A percentile compares a stretch with the other conserved stretches of the same genome.
phyloP scores from a whole-genome alignment of 257 asterid genomes.

The Salvia splendens region DNA sequence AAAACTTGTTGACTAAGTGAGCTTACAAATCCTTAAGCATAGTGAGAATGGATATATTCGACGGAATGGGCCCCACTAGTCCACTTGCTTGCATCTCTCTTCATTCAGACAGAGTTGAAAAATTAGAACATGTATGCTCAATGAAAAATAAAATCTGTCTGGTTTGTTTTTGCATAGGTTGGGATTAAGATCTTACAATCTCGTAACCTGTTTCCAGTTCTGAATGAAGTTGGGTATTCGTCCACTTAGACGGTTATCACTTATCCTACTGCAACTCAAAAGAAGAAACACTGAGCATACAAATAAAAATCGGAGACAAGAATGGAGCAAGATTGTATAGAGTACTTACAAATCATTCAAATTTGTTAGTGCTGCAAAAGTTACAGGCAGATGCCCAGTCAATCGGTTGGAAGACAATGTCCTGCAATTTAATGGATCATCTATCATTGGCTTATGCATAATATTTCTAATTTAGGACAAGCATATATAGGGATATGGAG shows the following conservation, averaged over 20 bases:
- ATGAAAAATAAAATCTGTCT: background rate
- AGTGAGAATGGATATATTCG: constrained; percentile 60
- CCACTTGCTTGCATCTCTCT: constrained; percentile 82
- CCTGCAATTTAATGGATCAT: constrained; percentile 50
- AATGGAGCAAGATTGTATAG: background rate
- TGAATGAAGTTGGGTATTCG: constrained; percentile 67
- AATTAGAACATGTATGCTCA: constrained; percentile 12
- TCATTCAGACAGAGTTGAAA: constrained; percentile 33
- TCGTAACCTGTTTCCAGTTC: constrained; percentile 64
- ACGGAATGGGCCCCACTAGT: constrained; percentile 73
- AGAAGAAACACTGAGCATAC: constrained; percentile 25
- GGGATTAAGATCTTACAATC: constrained; percentile 50
- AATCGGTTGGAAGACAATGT: constrained; percentile 69
- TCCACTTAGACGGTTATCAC: constrained; percentile 65
- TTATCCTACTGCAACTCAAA: constrained; percentile 65
- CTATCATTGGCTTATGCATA: constrained; percentile 10
- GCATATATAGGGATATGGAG: constrained; percentile 23
- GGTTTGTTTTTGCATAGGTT: background rate
- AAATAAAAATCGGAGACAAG: background rate
- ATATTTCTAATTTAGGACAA: constrained; percentile 19
- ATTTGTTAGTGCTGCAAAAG: constrained; percentile 56
- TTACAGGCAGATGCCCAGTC: constrained; percentile 58
- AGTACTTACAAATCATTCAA: constrained; percentile 69
- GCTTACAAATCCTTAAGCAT: constrained; percentile 66
- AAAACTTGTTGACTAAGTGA: constrained; percentile 9